Evolutionary conservation across 2,329 filamentous ascomycete genomes (phyloP), one percentile per base, ranked within the genome.

Genomic region (Fusarium robinianum): DNA sequence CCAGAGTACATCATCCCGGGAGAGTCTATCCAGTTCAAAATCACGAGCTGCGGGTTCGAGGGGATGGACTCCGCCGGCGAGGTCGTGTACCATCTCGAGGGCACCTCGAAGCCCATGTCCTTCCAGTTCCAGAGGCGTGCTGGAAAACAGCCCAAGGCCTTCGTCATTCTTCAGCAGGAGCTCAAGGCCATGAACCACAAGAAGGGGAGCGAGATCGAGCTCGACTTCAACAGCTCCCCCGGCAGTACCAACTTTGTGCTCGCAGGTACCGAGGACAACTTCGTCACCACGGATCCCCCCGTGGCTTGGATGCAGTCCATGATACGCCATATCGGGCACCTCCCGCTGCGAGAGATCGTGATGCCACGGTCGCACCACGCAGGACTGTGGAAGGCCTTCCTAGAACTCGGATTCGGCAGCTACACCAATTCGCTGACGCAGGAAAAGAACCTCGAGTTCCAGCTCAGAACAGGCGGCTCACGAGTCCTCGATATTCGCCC

Each of bases 291-390:
- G 31, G 51, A 63, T 30, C 33, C 50, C 3, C 56, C 58, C 3
- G 23, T 41, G 5, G 42, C 30, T 24, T 69, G 65, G 67, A 69
- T 69, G 67, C 55, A 60, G 17, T 17, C 31, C 3, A 39, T 59
- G 40, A 47, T 67, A 6, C 38, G 41, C 0, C 48, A 61, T 9
- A 60, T 68, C 6, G 58, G 60, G 3, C 14, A 64, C 8, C 19
- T 58, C 7, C 47, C 59, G 2, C 61, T 69, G 2, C 55, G 63
- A 6, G 56, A 67, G 19, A 55, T 69, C 16, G 27, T 58, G 12
- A 49, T 69, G 17, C 63, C 64, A 2, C 58, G 64, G 0, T 63
- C 66, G 3, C 66, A 68, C 44, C 61, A 67, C 46, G 37, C 58
- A 0, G 67, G 64, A 37, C 49, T 65, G 56, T 63, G 51, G 38